These are phyloP conservation scores for Chiua virens DNA, from an alignment of 768 basidiomycete species.

Conservation along the genomic window DNA sequence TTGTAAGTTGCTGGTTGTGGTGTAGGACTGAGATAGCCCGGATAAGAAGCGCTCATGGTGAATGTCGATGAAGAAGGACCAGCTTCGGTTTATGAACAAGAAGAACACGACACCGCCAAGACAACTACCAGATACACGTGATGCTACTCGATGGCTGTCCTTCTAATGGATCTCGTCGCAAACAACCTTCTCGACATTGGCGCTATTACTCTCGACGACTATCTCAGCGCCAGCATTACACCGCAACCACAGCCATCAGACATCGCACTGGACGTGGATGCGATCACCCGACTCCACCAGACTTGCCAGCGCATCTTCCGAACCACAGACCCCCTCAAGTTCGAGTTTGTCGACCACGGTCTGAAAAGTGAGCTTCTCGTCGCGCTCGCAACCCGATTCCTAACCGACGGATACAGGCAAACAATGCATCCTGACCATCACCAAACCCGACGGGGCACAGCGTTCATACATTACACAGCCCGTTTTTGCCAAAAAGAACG, in stretches of 20 bases:
- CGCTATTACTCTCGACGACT: constrained; percentile 28
- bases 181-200: constrained; percentile 29
- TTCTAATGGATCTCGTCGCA: no score
- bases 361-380: constrained; percentile 34
- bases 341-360: constrained; percentile 47
- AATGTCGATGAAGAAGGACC: not conserved
- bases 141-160: not conserved
- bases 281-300: constrained; percentile 40
- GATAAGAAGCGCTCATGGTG: constrained; percentile 21
- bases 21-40: constrained; percentile 8
- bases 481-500: constrained; percentile 43
- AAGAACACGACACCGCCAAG: no score
- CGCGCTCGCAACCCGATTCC: not conserved
- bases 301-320: constrained; percentile 44
- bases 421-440: constrained; percentile 62
- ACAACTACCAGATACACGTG: no score
- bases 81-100: not conserved
- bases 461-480: constrained; percentile 56
- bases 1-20: constrained; percentile 3
- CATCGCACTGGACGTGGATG: constrained; percentile 11
- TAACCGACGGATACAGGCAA: constrained; percentile 39
- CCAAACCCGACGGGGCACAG: constrained; percentile 48
- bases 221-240: constrained; percentile 9
- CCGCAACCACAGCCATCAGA: not conserved
- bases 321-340: constrained; percentile 41